Percentiles rank a stretch among this genome's conserved stretches.
Conservation (phyloP, 163 green algal species). For the Trebouxia gelatinosa region DNA sequence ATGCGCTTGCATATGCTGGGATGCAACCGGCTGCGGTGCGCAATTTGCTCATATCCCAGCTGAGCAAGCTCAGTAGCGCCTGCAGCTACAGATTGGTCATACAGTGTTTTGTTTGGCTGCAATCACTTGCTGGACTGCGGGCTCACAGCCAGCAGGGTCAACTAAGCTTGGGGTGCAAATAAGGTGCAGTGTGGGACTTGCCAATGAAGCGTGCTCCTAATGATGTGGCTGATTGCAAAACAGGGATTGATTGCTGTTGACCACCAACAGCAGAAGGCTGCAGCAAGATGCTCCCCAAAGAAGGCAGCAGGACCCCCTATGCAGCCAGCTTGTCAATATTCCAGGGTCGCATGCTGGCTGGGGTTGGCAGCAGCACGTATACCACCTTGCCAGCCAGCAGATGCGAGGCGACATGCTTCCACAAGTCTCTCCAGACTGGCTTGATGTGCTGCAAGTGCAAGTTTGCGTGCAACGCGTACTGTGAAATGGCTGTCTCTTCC, state of each 20-base stretch:
- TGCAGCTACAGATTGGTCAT: background rate
- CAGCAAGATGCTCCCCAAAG: background rate
- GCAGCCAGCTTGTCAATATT: background rate
- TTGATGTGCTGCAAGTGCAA: constrained; percentile 12
- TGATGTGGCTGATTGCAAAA: background rate
- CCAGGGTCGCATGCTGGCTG: background rate
- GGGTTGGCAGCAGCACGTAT: background rate
- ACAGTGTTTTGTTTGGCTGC: background rate
- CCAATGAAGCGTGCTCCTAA: background rate
- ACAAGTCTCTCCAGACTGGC: constrained; percentile 10
- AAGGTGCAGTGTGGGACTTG: background rate
- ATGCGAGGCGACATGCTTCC: background rate
- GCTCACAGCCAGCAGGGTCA: background rate
- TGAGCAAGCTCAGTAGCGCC: background rate
- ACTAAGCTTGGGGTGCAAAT: background rate
- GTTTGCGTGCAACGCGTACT: constrained; percentile 4
- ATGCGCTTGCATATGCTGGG: constrained; percentile 4
- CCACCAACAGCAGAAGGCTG: background rate
- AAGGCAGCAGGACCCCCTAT: background rate
- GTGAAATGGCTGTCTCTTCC: constrained; percentile 10
- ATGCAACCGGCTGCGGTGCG: constrained; percentile 19
- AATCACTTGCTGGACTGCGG: background rate
- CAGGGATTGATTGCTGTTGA: background rate
- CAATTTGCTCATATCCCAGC: constrained; percentile 15
- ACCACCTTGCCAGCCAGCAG: constrained; percentile 3